A percentile compares a stretch with the other conserved stretches of the same genome.
Evolutionary conservation across 2,329 filamentous ascomycete genomes (phyloP).

Genomic region (Aspergillus fumigatiaffinis): DNA sequence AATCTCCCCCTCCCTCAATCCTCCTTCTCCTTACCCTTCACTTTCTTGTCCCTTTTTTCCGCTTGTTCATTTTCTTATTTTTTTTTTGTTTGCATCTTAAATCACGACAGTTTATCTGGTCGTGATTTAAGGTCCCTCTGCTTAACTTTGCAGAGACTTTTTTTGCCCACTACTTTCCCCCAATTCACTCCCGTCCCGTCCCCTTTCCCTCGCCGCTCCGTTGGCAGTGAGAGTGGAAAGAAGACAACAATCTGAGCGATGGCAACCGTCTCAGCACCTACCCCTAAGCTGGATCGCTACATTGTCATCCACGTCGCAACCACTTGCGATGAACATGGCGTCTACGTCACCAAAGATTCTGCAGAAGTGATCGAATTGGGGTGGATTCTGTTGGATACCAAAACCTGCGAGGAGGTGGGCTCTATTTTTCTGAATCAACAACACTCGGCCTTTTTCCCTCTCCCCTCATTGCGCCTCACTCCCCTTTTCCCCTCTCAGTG

Average conservation of each 20-base stretch:
- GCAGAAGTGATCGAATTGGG: slow-evolving; percentile 98
- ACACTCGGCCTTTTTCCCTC: background rate
- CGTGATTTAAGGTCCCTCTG: slow-evolving; percentile 17
- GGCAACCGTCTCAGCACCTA: slow-evolving; percentile 48
- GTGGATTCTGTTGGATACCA: slow-evolving; percentile 93
- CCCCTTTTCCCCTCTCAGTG: background rate
- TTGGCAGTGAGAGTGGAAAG: slow-evolving; percentile 21
- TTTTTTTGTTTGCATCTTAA: slow-evolving; percentile 26
- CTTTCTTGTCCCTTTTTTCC: slow-evolving; percentile 12
- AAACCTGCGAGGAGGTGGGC: slow-evolving; percentile 85
- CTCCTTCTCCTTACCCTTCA: slow-evolving; percentile 14
- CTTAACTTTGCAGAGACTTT: slow-evolving; percentile 24
- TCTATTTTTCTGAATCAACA: slow-evolving; percentile 6
- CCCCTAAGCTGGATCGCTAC: slow-evolving; percentile 85
- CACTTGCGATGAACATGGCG: slow-evolving; percentile 97
- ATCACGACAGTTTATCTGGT: slow-evolving; percentile 26
- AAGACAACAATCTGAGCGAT: slow-evolving; percentile 28
- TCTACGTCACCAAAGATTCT: slow-evolving; percentile 98
- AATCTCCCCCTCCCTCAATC: slow-evolving; percentile 10
- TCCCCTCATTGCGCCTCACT: slow-evolving; percentile 2
- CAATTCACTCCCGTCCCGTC: background rate
- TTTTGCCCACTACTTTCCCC: slow-evolving; percentile 13
- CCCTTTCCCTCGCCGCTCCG: slow-evolving; percentile 22
- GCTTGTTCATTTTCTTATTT: slow-evolving; percentile 12
- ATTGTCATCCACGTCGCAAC: slow-evolving; percentile 98